phyloP scores from a whole-genome alignment of 176 grass and related monocot genomes.

The Poa pratensis region DNA sequence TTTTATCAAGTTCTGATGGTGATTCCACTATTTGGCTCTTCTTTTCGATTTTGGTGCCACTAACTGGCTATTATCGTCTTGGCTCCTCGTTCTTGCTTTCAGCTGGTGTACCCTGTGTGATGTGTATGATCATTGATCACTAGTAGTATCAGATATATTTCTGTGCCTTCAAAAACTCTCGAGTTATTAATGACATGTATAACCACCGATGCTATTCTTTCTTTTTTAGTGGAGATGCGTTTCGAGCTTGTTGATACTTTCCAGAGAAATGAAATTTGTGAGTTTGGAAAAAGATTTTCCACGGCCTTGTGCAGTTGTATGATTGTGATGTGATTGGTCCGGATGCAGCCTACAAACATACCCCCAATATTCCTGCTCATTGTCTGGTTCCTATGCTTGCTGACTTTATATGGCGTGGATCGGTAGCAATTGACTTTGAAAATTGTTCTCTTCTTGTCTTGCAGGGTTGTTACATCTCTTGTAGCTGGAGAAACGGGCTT shows the following conservation, averaged over 20 bases:
- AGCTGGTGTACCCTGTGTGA: neutral
- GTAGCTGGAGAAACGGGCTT: conserved; percentile 12
- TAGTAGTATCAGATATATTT: neutral
- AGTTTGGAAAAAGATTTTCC: conserved; percentile 14
- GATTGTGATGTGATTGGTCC: conserved; percentile 34
- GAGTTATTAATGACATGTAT: neutral
- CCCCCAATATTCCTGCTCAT: conserved; percentile 32
- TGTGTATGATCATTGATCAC: neutral
- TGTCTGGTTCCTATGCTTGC: conserved; percentile 37
- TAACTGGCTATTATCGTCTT: neutral
- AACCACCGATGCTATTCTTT: neutral
- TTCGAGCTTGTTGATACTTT: neutral
- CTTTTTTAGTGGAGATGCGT: neutral
- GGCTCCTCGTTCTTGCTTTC: neutral
- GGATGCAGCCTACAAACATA: conserved; percentile 17
- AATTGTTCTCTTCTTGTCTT: conserved; percentile 3
- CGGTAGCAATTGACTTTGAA: conserved; percentile 15
- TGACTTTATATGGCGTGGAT: conserved; percentile 20
- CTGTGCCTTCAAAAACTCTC: conserved; percentile 5
- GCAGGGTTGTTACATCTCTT: conserved; percentile 22
- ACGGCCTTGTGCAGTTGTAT: conserved; percentile 12
- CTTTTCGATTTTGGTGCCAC: neutral
- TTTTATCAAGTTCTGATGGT: neutral
- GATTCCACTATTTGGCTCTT: neutral
- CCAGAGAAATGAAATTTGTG: neutral